These are phyloP conservation scores for Wickerhamiella allomyrinae DNA, from an alignment of 805 yeast species.

Conservation along the genomic window DNA sequence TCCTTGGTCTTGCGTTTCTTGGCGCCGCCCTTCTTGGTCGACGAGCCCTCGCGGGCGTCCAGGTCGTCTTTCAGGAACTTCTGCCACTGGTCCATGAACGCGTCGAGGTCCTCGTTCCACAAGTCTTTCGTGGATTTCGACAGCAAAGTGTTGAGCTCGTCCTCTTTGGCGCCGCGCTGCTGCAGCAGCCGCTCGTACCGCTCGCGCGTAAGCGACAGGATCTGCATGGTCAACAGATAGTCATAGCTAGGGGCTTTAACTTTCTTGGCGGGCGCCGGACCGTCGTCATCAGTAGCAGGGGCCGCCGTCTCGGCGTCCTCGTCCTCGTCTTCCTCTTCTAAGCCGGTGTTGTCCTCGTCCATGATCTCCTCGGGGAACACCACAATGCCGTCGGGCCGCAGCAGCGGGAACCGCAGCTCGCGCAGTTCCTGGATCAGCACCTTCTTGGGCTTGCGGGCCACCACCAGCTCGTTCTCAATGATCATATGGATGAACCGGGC, in stretches of 20 bases:
- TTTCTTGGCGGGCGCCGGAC: slow-evolving; percentile 26
- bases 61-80: slow-evolving; percentile 53
- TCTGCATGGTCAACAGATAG: slow-evolving; percentile 79
- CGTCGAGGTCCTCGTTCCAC: slow-evolving; percentile 76
- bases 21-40: slow-evolving; percentile 16
- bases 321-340: slow-evolving; percentile 28
- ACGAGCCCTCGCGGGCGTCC: slow-evolving; percentile 33
- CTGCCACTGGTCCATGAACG: slow-evolving; percentile 51
- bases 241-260: slow-evolving; percentile 59
- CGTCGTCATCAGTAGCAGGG: slow-evolving; percentile 20
- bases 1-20: slow-evolving; percentile 20
- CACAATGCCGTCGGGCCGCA: slow-evolving; percentile 51
- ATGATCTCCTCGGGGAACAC: slow-evolving; percentile 30
- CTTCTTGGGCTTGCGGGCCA: slow-evolving; percentile 61
- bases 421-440: slow-evolving; percentile 50
- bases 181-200: slow-evolving; percentile 65
- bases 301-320: slow-evolving; percentile 20
- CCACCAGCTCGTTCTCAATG: slow-evolving; percentile 53
- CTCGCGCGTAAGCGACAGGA: slow-evolving; percentile 87
- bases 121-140: slow-evolving; percentile 67
- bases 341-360: slow-evolving; percentile 14
- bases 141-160: slow-evolving; percentile 51
- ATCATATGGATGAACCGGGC: slow-evolving; percentile 87
- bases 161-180: slow-evolving; percentile 60
- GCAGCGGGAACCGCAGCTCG: slow-evolving; percentile 47